phyloP scores from a whole-genome alignment of 2,329 filamentous ascomycete species.

The Myriosclerotinia duriaeana region DNA sequence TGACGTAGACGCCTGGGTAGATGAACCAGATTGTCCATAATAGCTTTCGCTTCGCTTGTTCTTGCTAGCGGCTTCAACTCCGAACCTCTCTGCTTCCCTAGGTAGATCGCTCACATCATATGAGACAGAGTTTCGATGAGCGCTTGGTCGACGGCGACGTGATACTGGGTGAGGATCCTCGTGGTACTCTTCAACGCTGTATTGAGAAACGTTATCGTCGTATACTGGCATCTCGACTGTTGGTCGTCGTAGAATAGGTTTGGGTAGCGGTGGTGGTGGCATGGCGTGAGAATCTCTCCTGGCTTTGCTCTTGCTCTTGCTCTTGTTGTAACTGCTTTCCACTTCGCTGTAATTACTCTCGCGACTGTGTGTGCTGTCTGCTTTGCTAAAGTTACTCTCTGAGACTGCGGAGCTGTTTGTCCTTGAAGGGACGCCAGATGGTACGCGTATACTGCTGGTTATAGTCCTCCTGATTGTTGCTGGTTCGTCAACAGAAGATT shows the following conservation, averaged over 20 bases:
- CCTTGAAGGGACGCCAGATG: slow-evolving; percentile 14
- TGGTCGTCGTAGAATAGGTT: slow-evolving; percentile 18
- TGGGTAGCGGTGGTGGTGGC: slow-evolving; percentile 33
- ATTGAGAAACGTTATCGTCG: slow-evolving; percentile 1
- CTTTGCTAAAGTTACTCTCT: slow-evolving; percentile 18
- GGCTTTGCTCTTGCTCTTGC: slow-evolving; percentile 24
- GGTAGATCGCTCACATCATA: slow-evolving; percentile 33
- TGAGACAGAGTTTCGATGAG: slow-evolving; percentile 35
- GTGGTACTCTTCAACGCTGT: slow-evolving; percentile 14
- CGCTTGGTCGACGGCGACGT: slow-evolving; percentile 33
- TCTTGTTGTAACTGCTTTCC: slow-evolving; percentile 11
- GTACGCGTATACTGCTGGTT: slow-evolving; percentile 19
- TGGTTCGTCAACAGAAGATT: slow-evolving; percentile 15
- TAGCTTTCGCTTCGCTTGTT: slow-evolving; percentile 35
- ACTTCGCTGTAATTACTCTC: slow-evolving; percentile 23
- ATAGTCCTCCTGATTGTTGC: slow-evolving; percentile 5
- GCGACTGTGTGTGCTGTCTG: slow-evolving; percentile 19
- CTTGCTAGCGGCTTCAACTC: slow-evolving; percentile 35
- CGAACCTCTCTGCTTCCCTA: slow-evolving; percentile 26
- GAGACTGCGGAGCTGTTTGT: slow-evolving; percentile 13
- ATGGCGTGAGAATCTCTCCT: slow-evolving; percentile 34
- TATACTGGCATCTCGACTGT: slow-evolving; percentile 13
- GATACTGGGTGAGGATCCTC: slow-evolving; percentile 20
- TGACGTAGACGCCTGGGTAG: slow-evolving; percentile 17
- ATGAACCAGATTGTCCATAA: slow-evolving; percentile 33